These are phyloP conservation scores for Coniochaeta sp. DNA, from an alignment of 2,329 filamentous ascomycete species.

Conservation along the genomic window DNA sequence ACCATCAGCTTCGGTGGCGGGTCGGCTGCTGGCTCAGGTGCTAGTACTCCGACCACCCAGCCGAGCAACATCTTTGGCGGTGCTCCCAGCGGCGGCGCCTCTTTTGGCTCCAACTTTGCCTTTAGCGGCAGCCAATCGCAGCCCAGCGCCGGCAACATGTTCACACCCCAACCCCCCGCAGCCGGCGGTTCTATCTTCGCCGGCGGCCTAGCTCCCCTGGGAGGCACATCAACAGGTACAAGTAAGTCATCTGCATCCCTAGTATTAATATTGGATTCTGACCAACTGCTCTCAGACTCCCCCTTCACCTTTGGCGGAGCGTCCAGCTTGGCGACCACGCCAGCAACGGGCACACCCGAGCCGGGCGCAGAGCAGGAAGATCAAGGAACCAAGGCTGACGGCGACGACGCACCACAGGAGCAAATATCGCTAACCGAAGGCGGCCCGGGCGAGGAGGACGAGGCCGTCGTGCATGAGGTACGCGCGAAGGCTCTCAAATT, in stretches of 20 bases:
- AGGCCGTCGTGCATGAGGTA: conserved; percentile 63
- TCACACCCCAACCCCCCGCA: conserved; percentile 18
- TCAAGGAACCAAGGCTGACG: conserved; percentile 39
- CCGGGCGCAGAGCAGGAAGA: conserved; percentile 40
- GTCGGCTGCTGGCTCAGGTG: conserved; percentile 17
- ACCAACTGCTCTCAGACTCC: conserved; percentile 35
- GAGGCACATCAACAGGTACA: conserved; percentile 32
- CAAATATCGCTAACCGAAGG: conserved; percentile 58
- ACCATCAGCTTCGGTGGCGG: conserved; percentile 32
- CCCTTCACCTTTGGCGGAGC: conserved; percentile 50
- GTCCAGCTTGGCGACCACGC: conserved; percentile 55
- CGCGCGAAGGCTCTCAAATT: conserved; percentile 64
- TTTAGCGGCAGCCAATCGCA: conserved; percentile 12
- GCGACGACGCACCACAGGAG: conserved; percentile 54
- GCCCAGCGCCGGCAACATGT: conserved; percentile 17
- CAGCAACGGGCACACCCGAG: conserved; percentile 52
- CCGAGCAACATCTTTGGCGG: conserved; percentile 7
- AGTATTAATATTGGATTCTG: conserved; percentile 9
- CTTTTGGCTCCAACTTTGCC: conserved; percentile 6
- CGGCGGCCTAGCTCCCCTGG: conserved; percentile 21
- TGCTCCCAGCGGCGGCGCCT: background rate
- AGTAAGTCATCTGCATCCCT: conserved; percentile 25
- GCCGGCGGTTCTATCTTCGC: conserved; percentile 23
- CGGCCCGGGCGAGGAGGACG: conserved; percentile 64
- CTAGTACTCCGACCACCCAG: conserved; percentile 7